phyloP scores from a whole-genome alignment of 2,329 filamentous ascomycete genomes.

The Talaromyces verruculosus region DNA sequence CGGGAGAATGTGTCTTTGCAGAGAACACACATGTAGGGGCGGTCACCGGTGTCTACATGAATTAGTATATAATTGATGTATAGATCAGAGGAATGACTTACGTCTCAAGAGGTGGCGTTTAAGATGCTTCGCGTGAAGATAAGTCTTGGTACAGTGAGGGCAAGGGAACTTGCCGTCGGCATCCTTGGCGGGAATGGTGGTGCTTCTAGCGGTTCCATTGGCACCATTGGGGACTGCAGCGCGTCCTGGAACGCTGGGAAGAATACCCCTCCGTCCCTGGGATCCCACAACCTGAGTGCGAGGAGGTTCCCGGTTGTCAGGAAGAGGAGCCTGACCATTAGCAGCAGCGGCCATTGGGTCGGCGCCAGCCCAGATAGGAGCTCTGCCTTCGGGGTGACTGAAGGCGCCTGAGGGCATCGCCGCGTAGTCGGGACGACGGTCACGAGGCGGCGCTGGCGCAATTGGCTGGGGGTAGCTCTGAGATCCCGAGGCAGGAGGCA shows the following conservation, averaged over 20 bases:
- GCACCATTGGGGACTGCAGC: slow-evolving; percentile 67
- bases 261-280: slow-evolving; percentile 84
- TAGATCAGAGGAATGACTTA: slow-evolving; percentile 60
- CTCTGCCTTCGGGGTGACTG: slow-evolving; percentile 55
- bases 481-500: slow-evolving; percentile 65
- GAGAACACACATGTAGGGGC: slow-evolving; percentile 95
- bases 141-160: slow-evolving; percentile 97
- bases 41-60: slow-evolving; percentile 82
- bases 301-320: slow-evolving; percentile 43
- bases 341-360: slow-evolving; percentile 40
- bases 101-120: slow-evolving; percentile 94
- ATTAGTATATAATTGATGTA: neutral
- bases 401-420: slow-evolving; percentile 72
- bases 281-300: slow-evolving; percentile 88
- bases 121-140: slow-evolving; percentile 93
- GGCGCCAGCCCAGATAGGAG: slow-evolving; percentile 52
- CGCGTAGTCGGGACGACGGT: slow-evolving; percentile 55
- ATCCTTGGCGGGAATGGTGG: slow-evolving; percentile 88
- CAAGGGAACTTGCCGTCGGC: slow-evolving; percentile 98
- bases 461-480: slow-evolving; percentile 73
- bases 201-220: slow-evolving; percentile 69
- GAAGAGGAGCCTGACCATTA: slow-evolving; percentile 40
- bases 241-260: slow-evolving; percentile 85
- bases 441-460: slow-evolving; percentile 65
- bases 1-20: slow-evolving; percentile 98